phyloP scores from a whole-genome alignment of 257 asterid species.

The Petunia secreta region DNA sequence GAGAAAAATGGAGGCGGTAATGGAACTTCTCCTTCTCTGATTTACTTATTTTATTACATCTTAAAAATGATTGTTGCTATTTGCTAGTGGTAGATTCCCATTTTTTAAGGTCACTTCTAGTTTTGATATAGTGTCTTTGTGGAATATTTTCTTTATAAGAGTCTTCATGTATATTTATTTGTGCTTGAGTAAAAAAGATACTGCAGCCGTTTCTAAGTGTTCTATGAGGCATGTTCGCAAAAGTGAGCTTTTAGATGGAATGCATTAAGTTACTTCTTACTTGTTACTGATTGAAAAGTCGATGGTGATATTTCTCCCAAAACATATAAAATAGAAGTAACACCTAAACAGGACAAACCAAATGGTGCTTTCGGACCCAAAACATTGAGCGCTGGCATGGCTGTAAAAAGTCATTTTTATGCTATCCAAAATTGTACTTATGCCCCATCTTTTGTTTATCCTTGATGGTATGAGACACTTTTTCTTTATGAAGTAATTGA shows the following conservation, averaged over 20 bases:
- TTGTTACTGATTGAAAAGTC: not conserved
- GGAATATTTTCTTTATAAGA: not conserved
- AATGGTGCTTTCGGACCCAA: no score
- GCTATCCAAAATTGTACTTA: not conserved
- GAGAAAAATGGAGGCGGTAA: slow-evolving; percentile 95
- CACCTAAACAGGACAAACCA: no score
- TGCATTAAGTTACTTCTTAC: not conserved
- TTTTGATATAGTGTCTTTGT: not conserved
- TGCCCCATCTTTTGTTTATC: not conserved
- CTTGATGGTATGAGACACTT: not conserved
- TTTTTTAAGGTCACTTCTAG: not conserved
- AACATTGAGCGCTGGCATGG: not conserved
- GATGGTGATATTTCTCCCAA: not conserved
- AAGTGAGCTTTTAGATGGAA: not conserved
- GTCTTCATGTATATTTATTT: not conserved
- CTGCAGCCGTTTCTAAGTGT: not conserved
- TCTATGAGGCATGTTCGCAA: not conserved
- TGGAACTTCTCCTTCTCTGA: slow-evolving; percentile 23
- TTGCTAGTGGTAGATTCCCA: not conserved
- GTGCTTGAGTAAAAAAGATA: not conserved
- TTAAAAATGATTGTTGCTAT: not conserved
- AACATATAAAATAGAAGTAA: no score
- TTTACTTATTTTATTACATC: not conserved
- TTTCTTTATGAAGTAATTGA: not conserved
- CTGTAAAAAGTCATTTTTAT: not conserved